A percentile compares a stretch with the other conserved stretches of the same genome.
These are phyloP conservation scores for Exophiala alcalophila DNA, from an alignment of 2,329 filamentous ascomycete genomes.

Conservation along the genomic window DNA sequence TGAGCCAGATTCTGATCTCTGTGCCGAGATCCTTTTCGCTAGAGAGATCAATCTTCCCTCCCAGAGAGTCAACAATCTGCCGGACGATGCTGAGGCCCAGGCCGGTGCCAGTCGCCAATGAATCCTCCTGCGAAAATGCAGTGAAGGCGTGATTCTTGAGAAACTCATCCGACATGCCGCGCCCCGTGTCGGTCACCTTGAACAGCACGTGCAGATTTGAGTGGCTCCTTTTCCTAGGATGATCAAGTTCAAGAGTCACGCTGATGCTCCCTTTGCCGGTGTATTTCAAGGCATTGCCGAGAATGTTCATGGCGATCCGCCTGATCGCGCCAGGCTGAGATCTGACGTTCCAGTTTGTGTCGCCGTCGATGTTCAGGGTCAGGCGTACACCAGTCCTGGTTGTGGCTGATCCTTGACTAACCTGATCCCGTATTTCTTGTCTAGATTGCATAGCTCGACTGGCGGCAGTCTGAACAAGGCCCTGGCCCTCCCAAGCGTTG, in stretches of 20 bases:
- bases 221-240: slow-evolving; percentile 34
- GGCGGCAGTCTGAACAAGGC: slow-evolving; percentile 12
- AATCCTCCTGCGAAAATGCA: slow-evolving; percentile 59
- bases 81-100: slow-evolving; percentile 65
- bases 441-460: slow-evolving; percentile 16
- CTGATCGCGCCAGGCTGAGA: slow-evolving; percentile 55
- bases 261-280: slow-evolving; percentile 53
- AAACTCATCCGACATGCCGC: slow-evolving; percentile 63
- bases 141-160: slow-evolving; percentile 59
- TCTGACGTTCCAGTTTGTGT: slow-evolving; percentile 52
- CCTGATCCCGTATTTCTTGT: slow-evolving; percentile 5
- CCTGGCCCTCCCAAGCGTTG: slow-evolving; percentile 18
- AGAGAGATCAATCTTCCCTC: slow-evolving; percentile 57
- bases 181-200: slow-evolving; percentile 61
- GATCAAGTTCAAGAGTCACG: slow-evolving; percentile 39
- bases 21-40: slow-evolving; percentile 56
- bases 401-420: slow-evolving; percentile 11
- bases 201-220: slow-evolving; percentile 37
- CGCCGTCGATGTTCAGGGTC: slow-evolving; percentile 52
- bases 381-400: slow-evolving; percentile 31
- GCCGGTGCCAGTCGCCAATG: slow-evolving; percentile 48
- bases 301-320: slow-evolving; percentile 61
- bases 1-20: slow-evolving; percentile 41
- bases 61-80: slow-evolving; percentile 58
- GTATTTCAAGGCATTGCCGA: slow-evolving; percentile 63